Conservation (phyloP, 306 rosid species). For the Trifolium dubium region DNA sequence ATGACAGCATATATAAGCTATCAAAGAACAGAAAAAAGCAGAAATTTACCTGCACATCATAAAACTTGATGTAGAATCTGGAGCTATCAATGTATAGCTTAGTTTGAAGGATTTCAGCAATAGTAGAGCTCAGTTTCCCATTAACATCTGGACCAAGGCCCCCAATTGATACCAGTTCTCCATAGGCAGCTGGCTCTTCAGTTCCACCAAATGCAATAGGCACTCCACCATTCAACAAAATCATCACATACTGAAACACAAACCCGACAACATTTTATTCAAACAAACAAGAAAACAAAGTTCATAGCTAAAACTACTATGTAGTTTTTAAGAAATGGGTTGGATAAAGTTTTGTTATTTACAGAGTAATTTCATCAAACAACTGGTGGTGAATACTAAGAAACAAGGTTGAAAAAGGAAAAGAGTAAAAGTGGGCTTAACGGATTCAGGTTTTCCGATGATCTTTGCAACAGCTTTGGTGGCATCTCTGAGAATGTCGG, state of each 20-base stretch:
- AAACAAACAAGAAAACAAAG: not conserved
- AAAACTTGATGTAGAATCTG: slow-evolving; percentile 89
- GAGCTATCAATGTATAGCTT: slow-evolving; percentile 82
- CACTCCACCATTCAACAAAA: slow-evolving; percentile 80
- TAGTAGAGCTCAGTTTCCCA: slow-evolving; percentile 83
- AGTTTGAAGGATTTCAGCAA: slow-evolving; percentile 88
- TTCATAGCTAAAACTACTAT: not conserved
- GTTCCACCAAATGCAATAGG: slow-evolving; percentile 89
- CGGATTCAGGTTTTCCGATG: slow-evolving; percentile 94
- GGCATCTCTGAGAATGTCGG: slow-evolving; percentile 94
- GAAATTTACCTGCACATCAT: slow-evolving; percentile 68
- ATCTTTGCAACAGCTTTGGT: slow-evolving; percentile 90
- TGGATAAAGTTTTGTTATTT: slow-evolving; percentile 4
- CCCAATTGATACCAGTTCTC: slow-evolving; percentile 85
- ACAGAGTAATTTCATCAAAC: slow-evolving; percentile 62
- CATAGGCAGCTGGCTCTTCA: slow-evolving; percentile 95
- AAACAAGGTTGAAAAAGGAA: not conserved
- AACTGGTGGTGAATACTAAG: slow-evolving; percentile 38
- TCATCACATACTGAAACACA: slow-evolving; percentile 85
- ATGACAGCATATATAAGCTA: not conserved
- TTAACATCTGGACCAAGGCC: slow-evolving; percentile 84
- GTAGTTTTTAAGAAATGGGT: not conserved
- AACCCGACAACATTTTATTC: not conserved
- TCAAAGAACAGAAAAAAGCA: slow-evolving; percentile 20
- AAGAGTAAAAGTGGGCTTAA: slow-evolving; percentile 35